These are phyloP conservation scores for Leishmania gerbilli DNA, from an alignment of 208 protist species.

Conservation along the genomic window DNA sequence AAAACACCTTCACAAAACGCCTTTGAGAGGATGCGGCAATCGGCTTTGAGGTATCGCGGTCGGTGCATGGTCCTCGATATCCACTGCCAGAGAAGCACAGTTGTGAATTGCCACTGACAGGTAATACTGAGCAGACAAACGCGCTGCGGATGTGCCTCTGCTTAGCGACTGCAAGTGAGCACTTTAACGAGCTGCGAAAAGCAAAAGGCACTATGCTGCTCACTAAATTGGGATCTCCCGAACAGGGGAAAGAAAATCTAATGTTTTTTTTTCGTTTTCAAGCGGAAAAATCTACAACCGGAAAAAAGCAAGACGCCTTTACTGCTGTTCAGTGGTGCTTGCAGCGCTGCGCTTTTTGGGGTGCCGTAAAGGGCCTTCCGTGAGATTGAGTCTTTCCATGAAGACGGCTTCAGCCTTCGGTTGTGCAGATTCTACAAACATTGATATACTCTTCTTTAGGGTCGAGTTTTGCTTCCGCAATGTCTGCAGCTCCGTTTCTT, in stretches of 20 bases:
- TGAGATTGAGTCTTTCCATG: constrained; percentile 73
- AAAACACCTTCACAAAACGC: neutral
- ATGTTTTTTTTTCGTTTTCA: neutral
- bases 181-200: neutral
- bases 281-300: constrained; percentile 10
- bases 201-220: neutral
- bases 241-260: neutral
- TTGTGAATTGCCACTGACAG: neutral
- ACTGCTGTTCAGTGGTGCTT: constrained; percentile 17
- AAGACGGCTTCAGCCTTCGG: constrained; percentile 66
- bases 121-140: neutral
- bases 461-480: constrained; percentile 69
- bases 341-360: constrained; percentile 61
- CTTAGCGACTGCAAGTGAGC: neutral
- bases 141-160: neutral
- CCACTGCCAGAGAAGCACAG: neutral
- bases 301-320: neutral
- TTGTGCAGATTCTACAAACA: constrained; percentile 57
- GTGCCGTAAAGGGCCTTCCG: constrained; percentile 78
- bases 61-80: neutral
- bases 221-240: neutral
- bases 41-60: neutral
- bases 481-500: constrained; percentile 79
- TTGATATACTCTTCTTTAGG: constrained; percentile 75
- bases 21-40: neutral